Evolutionary conservation across 495 filamentous ascomycete genomes (phyloP).

Genomic region (Daldinia caldariorum): DNA sequence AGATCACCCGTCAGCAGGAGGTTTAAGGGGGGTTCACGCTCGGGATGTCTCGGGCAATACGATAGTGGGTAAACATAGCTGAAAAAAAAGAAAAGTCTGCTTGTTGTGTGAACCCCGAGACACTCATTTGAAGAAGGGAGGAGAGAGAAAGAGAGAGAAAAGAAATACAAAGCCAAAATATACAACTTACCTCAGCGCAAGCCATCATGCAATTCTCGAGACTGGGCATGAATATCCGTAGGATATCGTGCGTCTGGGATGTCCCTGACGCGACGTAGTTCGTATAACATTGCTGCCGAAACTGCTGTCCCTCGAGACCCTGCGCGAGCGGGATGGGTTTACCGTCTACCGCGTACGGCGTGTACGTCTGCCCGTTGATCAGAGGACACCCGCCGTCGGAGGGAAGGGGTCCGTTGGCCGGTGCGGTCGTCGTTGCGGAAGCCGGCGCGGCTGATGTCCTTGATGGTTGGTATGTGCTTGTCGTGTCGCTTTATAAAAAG

Average conservation of each 20-base stretch:
- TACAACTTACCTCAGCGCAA: slow-evolving; percentile 41
- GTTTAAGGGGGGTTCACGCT: neutral
- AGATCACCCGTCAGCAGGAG: neutral
- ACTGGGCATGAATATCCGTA: slow-evolving; percentile 48
- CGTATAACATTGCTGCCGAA: slow-evolving; percentile 48
- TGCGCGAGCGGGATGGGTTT: slow-evolving; percentile 38
- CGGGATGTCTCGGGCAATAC: neutral
- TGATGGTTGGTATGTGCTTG: neutral
- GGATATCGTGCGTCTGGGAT: slow-evolving; percentile 45
- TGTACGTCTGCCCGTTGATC: slow-evolving; percentile 43
- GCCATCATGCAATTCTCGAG: slow-evolving; percentile 50
- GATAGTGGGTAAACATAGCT: neutral
- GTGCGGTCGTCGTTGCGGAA: slow-evolving; percentile 27
- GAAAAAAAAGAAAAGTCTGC: neutral
- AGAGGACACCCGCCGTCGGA: slow-evolving; percentile 46
- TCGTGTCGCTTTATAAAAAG: neutral
- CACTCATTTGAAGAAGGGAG: neutral
- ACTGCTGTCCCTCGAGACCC: slow-evolving; percentile 39
- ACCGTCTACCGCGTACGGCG: slow-evolving; percentile 43
- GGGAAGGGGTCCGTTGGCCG: slow-evolving; percentile 25
- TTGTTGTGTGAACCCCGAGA: neutral
- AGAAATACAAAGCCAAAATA: neutral
- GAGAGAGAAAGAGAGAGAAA: neutral
- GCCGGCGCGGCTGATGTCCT: slow-evolving; percentile 2
- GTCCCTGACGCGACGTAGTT: slow-evolving; percentile 43